Base-by-base conservation (phyloP, 2,329 filamentous ascomycete genomes). In the Hirsutella minnesotensis region DNA sequence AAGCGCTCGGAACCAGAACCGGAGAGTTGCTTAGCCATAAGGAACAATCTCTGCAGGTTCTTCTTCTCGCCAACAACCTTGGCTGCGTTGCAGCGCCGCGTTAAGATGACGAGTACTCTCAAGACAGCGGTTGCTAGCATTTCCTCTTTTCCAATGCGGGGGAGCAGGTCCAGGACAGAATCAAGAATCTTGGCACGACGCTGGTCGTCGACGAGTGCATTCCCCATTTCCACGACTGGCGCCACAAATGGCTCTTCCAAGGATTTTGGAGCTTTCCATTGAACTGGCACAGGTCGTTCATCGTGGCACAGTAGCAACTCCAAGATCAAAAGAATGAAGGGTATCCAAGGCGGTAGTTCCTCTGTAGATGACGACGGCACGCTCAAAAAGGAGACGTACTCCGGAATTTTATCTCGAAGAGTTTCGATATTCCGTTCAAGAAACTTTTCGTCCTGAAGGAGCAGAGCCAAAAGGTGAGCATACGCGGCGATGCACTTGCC, bases 21-120 rank as follows among this genome's bases (percentile, higher is more conserved):
- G 18, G 86, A 81, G 46, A 96, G 76, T 59, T 96, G 90, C 60
- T 94, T 94, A 44, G 90, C 80, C 86, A 96, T 95, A 41, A 95
- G 77, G 62, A 98, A 96, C 19, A 98, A 69, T 22, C 87, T 77
- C 56, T 92, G 86, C 39, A 98, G 71, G 53, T 94, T 94, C 57
- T 81, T 84, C 66, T 88, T 95, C 58, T 95, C 84, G 5, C 86
- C 86, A 38, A 96, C 73, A 37, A 75, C 69, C 49, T 79, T 75
- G 2, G 92, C 89, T 47, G 94, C 72, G 13, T 77, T 69, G 40
- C 87, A 81, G 46, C 79, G 77, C 19, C 94, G 79, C 1, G 92
- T 95, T 24, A 98, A 69, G 47, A 95, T 88, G 24, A 94, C 86
- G 29, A 98, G 66, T 12, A 95, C 79, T 34, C 92, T 79, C 39